Base-by-base conservation (phyloP, 2,329 filamentous ascomycete genomes). In the Venturia asperata region DNA sequence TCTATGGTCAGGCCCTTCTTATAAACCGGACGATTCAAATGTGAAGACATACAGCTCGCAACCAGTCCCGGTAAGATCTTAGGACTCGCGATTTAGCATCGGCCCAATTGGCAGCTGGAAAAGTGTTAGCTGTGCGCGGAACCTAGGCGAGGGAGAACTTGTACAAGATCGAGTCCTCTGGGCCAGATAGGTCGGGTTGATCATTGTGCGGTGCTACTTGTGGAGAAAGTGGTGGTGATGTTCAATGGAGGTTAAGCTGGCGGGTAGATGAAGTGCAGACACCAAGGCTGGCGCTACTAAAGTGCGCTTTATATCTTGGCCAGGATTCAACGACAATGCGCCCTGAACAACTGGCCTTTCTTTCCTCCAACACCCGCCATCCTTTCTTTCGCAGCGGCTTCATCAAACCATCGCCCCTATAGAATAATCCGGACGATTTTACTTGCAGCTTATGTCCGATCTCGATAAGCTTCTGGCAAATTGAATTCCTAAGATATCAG, bases 21-120 rank as follows among this genome's bases (percentile, higher is more conserved):
- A 27, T 34, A 27, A 5, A 37, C 1, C 27, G 52, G 15, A 58
- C 43, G 21, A 3, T 34, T 34, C 9, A 42, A n/a, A 64, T 3
- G 30, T 6, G 6, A 34, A 34, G 30, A 87, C 92, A 76, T 88
- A 99, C 94, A 79, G 91, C 88, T 83, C 94, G 88, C 72, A 97
- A 85, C 94, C 94, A 99, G 82, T 93, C 89, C 77, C 94, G 85
- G 82, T 99, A 99, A 72, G 90, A 89, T 75, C 87, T 86, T 72
- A 97, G 79, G 69, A 97, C 94, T 82, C 93, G 87, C 76, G 82
- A 83, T 80, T 90, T 91, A 73, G 93, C 93, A 82, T 97, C 92
- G 72, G 79, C 75, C 92, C 90, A 96, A 83, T 89, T 96, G 80
- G 85, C 82, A 76, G 93, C 93, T 97, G 74, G 70, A 66, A 67